Base-by-base conservation (phyloP, 2,329 filamentous ascomycete species). In the Zymoseptoria ardabiliae region DNA sequence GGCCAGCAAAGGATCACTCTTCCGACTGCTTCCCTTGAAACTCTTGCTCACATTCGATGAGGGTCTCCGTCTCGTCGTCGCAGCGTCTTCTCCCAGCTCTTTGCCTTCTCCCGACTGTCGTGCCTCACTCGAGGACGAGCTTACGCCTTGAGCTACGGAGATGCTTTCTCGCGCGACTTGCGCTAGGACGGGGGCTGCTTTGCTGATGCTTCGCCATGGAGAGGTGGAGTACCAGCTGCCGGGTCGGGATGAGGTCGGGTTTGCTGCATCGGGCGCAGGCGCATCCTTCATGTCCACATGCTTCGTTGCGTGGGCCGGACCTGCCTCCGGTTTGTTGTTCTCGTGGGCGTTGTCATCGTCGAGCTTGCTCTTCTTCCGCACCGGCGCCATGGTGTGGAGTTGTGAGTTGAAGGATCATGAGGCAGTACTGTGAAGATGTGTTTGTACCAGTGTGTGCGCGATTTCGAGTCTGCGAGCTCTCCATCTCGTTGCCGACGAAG, bases 161-260 rank as follows among this genome's bases (percentile, higher is more conserved):
- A 79, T 76, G 63, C 74, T 79, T 65, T 80, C 77, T 23, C 71
- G 72, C 8, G 75, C 75, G 7, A 77, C 75, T 65, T 77, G 73
- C n/a, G 78, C 77, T 8, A 78, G 76, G 13, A 78, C 73, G 1
- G 78, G 74, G 10, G 75, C 74, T 10, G 78, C 76, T 68, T 80
- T 81, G 23, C 73, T 71, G 6, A 58, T 59, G 60, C 64, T 53
- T 19, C 73, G 71, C 77, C 77, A 72, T 48, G 70, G 51, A 30
- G 51, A 66, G 35, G 75, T 74, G 48, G 73, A 72, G 52, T 79
- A 76, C 78, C 78, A 80, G 66, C 73, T 77, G 56, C 57, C 56
- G n/a, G 51, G n/a, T 19, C 51, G 51, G n/a, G 35, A 45, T 3
- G 50, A 17, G 50, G 2, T 17, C 23, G 22, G 8, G 30, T 53